Percentiles rank a stretch among this genome's conserved stretches.
Conservation (phyloP, 495 filamentous ascomycete species). For the Penicillium paradoxum region DNA sequence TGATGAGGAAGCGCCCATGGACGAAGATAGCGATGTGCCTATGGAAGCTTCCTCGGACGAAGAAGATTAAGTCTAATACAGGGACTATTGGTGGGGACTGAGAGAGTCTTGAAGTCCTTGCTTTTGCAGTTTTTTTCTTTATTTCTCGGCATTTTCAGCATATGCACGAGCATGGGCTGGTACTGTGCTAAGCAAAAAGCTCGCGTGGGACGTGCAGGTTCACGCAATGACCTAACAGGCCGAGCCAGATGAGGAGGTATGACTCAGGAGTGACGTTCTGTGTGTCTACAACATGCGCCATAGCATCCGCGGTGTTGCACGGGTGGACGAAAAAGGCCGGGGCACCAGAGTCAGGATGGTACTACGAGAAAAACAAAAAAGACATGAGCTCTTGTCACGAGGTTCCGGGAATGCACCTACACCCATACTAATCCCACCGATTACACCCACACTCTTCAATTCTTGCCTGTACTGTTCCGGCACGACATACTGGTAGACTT, state of each 20-base stretch:
- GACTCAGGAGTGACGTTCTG: slow-evolving; percentile 52
- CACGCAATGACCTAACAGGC: slow-evolving; percentile 67
- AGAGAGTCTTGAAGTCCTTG: neutral
- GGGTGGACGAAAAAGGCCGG: slow-evolving; percentile 82
- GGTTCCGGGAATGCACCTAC: slow-evolving; percentile 46
- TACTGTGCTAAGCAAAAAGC: slow-evolving; percentile 28
- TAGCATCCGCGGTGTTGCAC: slow-evolving; percentile 76
- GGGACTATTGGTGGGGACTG: neutral
- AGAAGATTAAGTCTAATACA: slow-evolving; percentile 29
- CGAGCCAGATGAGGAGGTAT: slow-evolving; percentile 79
- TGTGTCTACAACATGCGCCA: slow-evolving; percentile 46
- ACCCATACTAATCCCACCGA: slow-evolving; percentile 72
- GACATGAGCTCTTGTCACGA: slow-evolving; percentile 35
- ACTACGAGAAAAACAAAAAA: slow-evolving; percentile 44
- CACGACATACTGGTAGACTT: slow-evolving; percentile 64
- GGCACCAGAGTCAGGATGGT: slow-evolving; percentile 70
- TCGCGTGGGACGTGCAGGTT: slow-evolving; percentile 63
- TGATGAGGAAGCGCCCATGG: slow-evolving; percentile 66
- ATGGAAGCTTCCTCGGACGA: slow-evolving; percentile 54
- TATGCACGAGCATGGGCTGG: slow-evolving; percentile 15
- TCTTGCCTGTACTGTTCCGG: slow-evolving; percentile 55
- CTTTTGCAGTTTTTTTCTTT: neutral
- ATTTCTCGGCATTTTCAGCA: slow-evolving; percentile 5
- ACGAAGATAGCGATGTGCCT: slow-evolving; percentile 58
- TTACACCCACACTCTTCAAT: slow-evolving; percentile 55